Conservation (phyloP, 805 yeast species). For the Phaffomyces antillensis region DNA sequence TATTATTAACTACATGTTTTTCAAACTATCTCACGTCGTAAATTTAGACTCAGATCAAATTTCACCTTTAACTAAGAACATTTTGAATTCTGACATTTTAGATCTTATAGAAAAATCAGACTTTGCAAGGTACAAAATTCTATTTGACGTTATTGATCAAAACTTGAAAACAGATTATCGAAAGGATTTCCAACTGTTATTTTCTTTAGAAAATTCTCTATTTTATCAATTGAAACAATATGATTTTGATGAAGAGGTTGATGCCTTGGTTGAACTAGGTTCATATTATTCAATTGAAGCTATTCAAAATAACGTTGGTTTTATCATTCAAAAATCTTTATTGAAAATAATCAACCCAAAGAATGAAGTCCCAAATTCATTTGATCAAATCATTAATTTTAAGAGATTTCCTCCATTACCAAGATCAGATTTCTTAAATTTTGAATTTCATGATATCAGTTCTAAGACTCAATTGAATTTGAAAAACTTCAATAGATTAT, state of each 20-base stretch:
- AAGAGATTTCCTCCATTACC: slow-evolving; percentile 22
- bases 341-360: slow-evolving; percentile 12
- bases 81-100: slow-evolving; percentile 10
- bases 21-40: slow-evolving; percentile 7
- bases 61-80: neutral
- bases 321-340: slow-evolving; percentile 12
- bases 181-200: slow-evolving; percentile 13
- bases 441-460: slow-evolving; percentile 1
- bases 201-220: slow-evolving; percentile 9
- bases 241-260: slow-evolving; percentile 9
- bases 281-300: slow-evolving; percentile 16
- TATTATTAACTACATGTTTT: slow-evolving; percentile 8
- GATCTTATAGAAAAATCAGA: slow-evolving; percentile 12
- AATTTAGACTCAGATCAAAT: neutral
- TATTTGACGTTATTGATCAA: slow-evolving; percentile 22
- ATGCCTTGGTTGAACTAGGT: slow-evolving; percentile 15
- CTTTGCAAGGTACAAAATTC: slow-evolving; percentile 16
- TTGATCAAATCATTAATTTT: slow-evolving; percentile 9
- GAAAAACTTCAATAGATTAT: slow-evolving; percentile 12
- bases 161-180: slow-evolving; percentile 16
- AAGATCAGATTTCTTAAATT: slow-evolving; percentile 17
- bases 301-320: slow-evolving; percentile 10
- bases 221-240: slow-evolving; percentile 9
- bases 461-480: slow-evolving; percentile 10
- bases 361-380: slow-evolving; percentile 5